A percentile compares a stretch with the other conserved stretches of the same genome.
Evolutionary conservation across 2,329 filamentous ascomycete species (phyloP).

Genomic region (Xylaria digitata): DNA sequence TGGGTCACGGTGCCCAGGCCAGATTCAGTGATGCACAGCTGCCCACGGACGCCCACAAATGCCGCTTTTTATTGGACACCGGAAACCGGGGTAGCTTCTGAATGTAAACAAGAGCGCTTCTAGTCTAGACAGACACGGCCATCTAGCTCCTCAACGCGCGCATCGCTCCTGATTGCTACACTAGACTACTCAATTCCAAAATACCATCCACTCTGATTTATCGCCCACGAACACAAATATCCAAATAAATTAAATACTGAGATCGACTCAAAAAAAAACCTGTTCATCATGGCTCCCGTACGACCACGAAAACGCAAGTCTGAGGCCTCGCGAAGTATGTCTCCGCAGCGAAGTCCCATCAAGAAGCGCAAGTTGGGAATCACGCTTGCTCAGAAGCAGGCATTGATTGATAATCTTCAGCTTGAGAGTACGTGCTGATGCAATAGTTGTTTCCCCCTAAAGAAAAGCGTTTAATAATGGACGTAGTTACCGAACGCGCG

Average conservation of each 20-base stretch:
- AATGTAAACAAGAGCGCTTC: constrained; percentile 40
- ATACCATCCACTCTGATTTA: constrained; percentile 19
- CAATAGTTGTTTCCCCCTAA: no score
- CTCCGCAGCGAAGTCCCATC: constrained; percentile 66
- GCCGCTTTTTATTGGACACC: constrained; percentile 19
- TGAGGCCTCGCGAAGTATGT: constrained; percentile 49
- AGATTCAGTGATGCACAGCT: constrained; percentile 12
- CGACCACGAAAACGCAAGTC: constrained; percentile 58
- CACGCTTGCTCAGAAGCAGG: constrained; percentile 80
- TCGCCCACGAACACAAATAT: constrained; percentile 14
- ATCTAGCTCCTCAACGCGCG: constrained; percentile 20
- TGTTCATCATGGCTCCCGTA: constrained; percentile 44
- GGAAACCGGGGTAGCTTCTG: constrained; percentile 28
- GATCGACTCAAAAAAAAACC: neutral
- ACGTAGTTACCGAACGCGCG: constrained; percentile 56
- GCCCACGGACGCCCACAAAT: neutral
- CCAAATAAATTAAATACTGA: constrained; percentile 17
- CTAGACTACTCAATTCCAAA: constrained; percentile 7
- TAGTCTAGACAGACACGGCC: constrained; percentile 25
- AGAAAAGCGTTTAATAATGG: constrained; percentile 35
- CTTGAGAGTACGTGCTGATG: constrained; percentile 75
- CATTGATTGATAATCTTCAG: constrained; percentile 88
- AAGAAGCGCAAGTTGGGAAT: constrained; percentile 72
- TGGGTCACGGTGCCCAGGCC: constrained; percentile 27
- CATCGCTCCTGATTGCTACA: constrained; percentile 10